A percentile compares a stretch with the other conserved stretches of the same genome.
These are phyloP conservation scores for Sclerotinia spermophila DNA, from an alignment of 2,329 filamentous ascomycete species.

Conservation along the genomic window DNA sequence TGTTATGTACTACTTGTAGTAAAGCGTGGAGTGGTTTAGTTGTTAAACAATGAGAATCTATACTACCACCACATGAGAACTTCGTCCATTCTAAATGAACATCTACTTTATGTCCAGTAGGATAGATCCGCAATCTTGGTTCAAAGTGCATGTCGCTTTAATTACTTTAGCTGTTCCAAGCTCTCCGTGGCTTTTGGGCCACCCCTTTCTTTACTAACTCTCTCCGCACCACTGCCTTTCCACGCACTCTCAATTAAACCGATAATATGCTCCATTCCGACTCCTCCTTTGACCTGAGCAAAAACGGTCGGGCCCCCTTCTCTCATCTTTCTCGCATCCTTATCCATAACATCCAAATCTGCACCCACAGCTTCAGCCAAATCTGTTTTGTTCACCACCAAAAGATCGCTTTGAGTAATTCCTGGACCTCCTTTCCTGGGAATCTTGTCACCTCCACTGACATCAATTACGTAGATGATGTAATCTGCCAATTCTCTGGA, in stretches of 20 bases:
- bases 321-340: constrained; percentile 89
- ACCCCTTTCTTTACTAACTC: constrained; percentile 50
- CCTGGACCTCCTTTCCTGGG: constrained; percentile 93
- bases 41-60: constrained; percentile 1
- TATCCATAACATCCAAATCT: constrained; percentile 88
- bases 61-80: neutral
- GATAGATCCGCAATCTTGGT: neutral
- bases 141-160: neutral
- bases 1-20: neutral
- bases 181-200: constrained; percentile 57
- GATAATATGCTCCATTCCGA: constrained; percentile 81
- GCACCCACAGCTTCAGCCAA: constrained; percentile 86
- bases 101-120: neutral
- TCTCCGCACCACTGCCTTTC: constrained; percentile 81
- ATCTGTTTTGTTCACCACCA: constrained; percentile 97
- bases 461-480: constrained; percentile 98
- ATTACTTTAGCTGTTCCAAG: constrained; percentile 44
- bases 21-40: neutral
- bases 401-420: constrained; percentile 90
- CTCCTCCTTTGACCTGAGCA: constrained; percentile 91
- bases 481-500: constrained; percentile 91
- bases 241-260: constrained; percentile 87
- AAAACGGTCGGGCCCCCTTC: constrained; percentile 95
- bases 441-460: constrained; percentile 93
- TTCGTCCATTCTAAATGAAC: neutral